Evolutionary conservation across 129 eudicot species (phyloP).

Genomic region (Silybum marianum): DNA sequence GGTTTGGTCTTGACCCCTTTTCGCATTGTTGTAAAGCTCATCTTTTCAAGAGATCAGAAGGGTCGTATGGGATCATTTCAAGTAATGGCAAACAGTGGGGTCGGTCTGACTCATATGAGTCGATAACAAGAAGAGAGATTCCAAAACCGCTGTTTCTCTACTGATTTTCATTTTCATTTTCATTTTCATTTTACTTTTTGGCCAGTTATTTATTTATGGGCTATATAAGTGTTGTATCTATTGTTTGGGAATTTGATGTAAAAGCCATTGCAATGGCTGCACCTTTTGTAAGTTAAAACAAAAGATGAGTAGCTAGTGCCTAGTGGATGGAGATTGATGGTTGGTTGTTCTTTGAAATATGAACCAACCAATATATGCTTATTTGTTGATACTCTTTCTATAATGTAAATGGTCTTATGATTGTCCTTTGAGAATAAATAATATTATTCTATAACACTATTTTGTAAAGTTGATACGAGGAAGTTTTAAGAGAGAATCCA

Average conservation of each 20-base stretch:
- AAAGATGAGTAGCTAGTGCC: conserved; percentile 23
- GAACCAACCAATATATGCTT: conserved; percentile 11
- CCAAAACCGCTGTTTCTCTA: conserved; percentile 6
- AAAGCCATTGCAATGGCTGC: conserved; percentile 27
- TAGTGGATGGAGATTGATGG: background rate
- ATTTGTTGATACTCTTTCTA: background rate
- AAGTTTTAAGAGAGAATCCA: too few species aligned
- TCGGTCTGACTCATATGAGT: background rate
- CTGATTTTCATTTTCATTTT: conserved; percentile 6
- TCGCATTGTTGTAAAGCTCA: conserved; percentile 26
- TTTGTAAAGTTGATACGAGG: too few species aligned
- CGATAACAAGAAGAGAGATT: conserved; percentile 4
- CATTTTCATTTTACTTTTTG: conserved; percentile 7
- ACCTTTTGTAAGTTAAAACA: conserved; percentile 31
- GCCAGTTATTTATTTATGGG: conserved; percentile 30
- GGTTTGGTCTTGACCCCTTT: conserved; percentile 2
- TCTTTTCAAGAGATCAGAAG: background rate
- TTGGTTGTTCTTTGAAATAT: background rate
- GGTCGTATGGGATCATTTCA: background rate
- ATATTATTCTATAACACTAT: background rate
- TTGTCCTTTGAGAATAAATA: background rate
- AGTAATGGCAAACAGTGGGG: conserved; percentile 7
- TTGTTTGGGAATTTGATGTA: conserved; percentile 20
- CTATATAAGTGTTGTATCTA: conserved; percentile 15
- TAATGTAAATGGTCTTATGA: background rate